A percentile compares a stretch with the other conserved stretches of the same genome.
Evolutionary conservation across 2,329 filamentous ascomycete species (phyloP).

Genomic region (Talaromyces piceae): DNA sequence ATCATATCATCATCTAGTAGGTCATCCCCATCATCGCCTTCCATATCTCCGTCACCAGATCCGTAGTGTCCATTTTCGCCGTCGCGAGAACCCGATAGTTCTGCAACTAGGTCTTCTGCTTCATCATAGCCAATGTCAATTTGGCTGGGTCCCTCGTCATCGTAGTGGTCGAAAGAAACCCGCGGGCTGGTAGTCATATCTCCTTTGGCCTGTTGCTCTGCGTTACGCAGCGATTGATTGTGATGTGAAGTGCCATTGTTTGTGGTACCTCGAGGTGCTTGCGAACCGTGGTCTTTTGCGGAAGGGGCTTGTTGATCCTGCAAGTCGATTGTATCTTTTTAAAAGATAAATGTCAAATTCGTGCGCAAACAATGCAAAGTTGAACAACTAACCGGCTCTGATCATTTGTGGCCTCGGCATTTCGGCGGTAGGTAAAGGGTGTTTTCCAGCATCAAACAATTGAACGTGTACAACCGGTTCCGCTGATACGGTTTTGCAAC

Average conservation of each 20-base stretch:
- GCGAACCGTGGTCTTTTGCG: slow-evolving; percentile 65
- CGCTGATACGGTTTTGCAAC: neutral
- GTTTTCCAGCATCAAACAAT: neutral
- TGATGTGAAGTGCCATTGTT: slow-evolving; percentile 69
- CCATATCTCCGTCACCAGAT: slow-evolving; percentile 40
- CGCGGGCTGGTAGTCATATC: slow-evolving; percentile 60
- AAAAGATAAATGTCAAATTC: slow-evolving; percentile 3
- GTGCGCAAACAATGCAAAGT: neutral
- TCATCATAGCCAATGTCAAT: slow-evolving; percentile 26
- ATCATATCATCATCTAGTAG: slow-evolving; percentile 87
- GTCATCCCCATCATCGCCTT: slow-evolving; percentile 56
- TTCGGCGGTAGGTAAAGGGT: slow-evolving; percentile 8
- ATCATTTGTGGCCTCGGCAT: slow-evolving; percentile 41
- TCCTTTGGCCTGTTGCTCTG: slow-evolving; percentile 67
- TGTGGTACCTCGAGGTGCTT: slow-evolving; percentile 47
- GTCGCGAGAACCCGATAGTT: slow-evolving; percentile 13
- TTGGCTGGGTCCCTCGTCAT: slow-evolving; percentile 26
- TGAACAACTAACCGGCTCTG: slow-evolving; percentile 33
- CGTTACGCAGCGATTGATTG: slow-evolving; percentile 72
- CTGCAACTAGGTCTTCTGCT: slow-evolving; percentile 20
- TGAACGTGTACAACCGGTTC: neutral
- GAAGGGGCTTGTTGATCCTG: slow-evolving; percentile 78
- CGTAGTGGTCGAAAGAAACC: slow-evolving; percentile 49
- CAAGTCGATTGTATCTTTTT: slow-evolving; percentile 90
- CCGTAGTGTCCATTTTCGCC: slow-evolving; percentile 11